Evolutionary conservation across 129 eudicot species (phyloP).

Genomic region (Pulicaria dysenterica): DNA sequence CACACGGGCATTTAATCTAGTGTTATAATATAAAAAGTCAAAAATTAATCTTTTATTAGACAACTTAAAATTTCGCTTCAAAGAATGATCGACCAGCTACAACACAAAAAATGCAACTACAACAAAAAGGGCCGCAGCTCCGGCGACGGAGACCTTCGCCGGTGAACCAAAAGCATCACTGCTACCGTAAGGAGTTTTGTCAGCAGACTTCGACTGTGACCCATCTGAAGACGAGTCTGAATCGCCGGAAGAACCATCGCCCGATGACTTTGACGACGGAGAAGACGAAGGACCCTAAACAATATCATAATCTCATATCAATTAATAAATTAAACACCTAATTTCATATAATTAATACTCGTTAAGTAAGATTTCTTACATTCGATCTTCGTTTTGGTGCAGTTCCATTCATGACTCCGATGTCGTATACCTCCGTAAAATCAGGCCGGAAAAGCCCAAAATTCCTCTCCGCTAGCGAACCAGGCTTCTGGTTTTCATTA

Average conservation of each 20-base stretch:
- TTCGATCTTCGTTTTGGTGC: slow-evolving; percentile 22
- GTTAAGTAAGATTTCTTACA: slow-evolving; percentile 22
- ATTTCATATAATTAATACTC: background rate
- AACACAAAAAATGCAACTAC: background rate
- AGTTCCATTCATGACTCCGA: slow-evolving; percentile 41
- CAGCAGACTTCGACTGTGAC: slow-evolving; percentile 22
- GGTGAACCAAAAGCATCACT: slow-evolving; percentile 1
- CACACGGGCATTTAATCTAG: too few relatives aligned
- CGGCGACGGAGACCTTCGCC: background rate
- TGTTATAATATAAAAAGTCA: too few relatives aligned
- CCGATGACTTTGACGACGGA: slow-evolving; percentile 25
- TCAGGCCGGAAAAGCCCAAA: slow-evolving; percentile 56
- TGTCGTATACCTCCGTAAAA: slow-evolving; percentile 49
- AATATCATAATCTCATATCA: slow-evolving; percentile 16
- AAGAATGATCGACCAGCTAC: slow-evolving; percentile 2
- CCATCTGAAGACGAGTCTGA: background rate
- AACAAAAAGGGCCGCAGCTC: background rate
- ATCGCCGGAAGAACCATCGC: slow-evolving; percentile 2
- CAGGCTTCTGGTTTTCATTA: slow-evolving; percentile 56
- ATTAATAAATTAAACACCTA: background rate
- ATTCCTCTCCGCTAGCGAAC: slow-evolving; percentile 49
- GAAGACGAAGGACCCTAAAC: slow-evolving; percentile 36
- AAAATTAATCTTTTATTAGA: too few relatives aligned
- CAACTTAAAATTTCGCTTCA: background rate
- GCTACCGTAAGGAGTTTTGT: slow-evolving; percentile 6